Conservation (phyloP, 2,329 filamentous ascomycete species). For the Epichloe typhina region DNA sequence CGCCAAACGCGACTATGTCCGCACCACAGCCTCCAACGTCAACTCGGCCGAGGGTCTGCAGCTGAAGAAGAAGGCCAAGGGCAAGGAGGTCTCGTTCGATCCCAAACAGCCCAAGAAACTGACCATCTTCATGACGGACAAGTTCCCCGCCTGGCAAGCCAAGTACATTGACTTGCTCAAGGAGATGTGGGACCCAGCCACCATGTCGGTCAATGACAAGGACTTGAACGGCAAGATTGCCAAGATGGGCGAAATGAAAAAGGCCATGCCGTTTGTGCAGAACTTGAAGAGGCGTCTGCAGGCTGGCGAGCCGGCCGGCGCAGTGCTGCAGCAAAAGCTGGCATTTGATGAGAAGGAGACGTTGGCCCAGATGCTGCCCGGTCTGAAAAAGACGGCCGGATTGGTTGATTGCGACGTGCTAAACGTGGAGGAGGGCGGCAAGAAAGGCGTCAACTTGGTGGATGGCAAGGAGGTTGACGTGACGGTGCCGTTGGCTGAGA, state of each 20-base stretch:
- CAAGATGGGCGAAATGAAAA: constrained; percentile 86
- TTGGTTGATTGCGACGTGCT: constrained; percentile 61
- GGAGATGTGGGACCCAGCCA: constrained; percentile 50
- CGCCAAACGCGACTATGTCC: constrained; percentile 73
- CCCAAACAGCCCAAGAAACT: constrained; percentile 87
- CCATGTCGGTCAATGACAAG: constrained; percentile 62
- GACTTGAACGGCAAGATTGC: constrained; percentile 62
- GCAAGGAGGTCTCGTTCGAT: constrained; percentile 75
- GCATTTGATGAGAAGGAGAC: constrained; percentile 73
- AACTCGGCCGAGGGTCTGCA: constrained; percentile 66
- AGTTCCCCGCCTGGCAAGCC: constrained; percentile 83
- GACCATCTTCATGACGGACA: constrained; percentile 67
- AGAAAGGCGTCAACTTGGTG: constrained; percentile 45
- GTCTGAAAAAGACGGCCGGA: constrained; percentile 61
- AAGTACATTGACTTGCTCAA: constrained; percentile 74
- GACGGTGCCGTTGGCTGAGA: constrained; percentile 47
- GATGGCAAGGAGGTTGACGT: constrained; percentile 42
- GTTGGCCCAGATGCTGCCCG: constrained; percentile 64
- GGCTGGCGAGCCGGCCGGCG: constrained; percentile 49
- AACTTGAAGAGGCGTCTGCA: constrained; percentile 70
- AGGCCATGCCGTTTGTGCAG: constrained; percentile 96
- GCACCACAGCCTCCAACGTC: constrained; percentile 62
- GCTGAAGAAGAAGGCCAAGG: constrained; percentile 84
- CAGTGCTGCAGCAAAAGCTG: constrained; percentile 72
- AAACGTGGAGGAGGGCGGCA: constrained; percentile 55